Evolutionary conservation across 257 asterid genomes (phyloP), one percentile per base, ranked within the genome.

Genomic region (Ophiorrhiza pumila): DNA sequence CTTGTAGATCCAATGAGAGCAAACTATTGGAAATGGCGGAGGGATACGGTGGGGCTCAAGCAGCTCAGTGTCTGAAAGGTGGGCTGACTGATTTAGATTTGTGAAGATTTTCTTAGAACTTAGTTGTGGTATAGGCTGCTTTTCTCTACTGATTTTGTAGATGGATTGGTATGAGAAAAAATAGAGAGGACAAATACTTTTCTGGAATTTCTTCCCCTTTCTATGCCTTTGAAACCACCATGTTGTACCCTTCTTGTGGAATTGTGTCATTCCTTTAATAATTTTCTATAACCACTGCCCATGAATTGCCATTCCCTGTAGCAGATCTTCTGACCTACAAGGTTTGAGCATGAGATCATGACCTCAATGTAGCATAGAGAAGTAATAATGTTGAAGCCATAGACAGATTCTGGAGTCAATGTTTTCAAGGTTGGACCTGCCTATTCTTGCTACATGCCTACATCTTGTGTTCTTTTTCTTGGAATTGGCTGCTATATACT

Each of bases 21-120:
- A 73, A 89, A 75, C 59, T 93, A 93, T 74, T 93, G 98, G 98
- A 88, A 86, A 80, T 93, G 98, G 98, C 92, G 98, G 63, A 84
- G 73, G 79, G 74, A 72, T 81, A 84, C 58, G 6, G 42, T 80
- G 70, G 60, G 67, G 68, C 71, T 76, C 81, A 56, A 75, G 74
- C 69, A 74, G 29, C 71, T 74, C 34, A 39, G 4, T 49, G 29
- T 62, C 60, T 12, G 75, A 72, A 71, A 43, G 49, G 60, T 27
- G 83, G 69, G 72, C 13, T 71, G 77, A 50, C 75, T 43, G 71
- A 70, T 52, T 47, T 77, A 35, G 35, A 49, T 56, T 23, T 73
- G 14, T 78, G 50, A 22, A 39, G 65, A 1, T 57, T 60, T 27
- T 41, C 29, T 32, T 7, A 32, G 6, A 35, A 20, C 14, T 61